These are phyloP conservation scores for Solanum paucissectum DNA, from an alignment of 257 asterid species.

Conservation along the genomic window DNA sequence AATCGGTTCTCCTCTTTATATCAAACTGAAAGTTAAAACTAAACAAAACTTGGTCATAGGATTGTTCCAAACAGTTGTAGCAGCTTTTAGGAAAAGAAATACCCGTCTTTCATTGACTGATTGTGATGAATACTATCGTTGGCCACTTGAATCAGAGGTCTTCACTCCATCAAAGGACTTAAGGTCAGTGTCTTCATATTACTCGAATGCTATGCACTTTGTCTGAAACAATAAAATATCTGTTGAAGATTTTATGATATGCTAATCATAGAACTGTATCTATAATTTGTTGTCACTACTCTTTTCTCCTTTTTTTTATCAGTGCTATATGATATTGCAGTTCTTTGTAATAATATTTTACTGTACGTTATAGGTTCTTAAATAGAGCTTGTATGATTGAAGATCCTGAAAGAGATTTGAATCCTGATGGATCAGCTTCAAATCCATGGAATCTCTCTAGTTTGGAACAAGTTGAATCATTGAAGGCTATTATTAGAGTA, in stretches of 20 bases:
- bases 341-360: background rate
- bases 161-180: background rate
- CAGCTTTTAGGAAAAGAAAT: slow-evolving; percentile 10
- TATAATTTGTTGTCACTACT: background rate
- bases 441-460: background rate
- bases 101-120: background rate
- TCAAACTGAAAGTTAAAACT: background rate
- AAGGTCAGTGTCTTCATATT: background rate
- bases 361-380: background rate
- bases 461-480: slow-evolving; percentile 11
- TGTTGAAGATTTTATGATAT: background rate
- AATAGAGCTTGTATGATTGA: slow-evolving; percentile 7
- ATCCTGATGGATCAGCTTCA: slow-evolving; percentile 6
- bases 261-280: background rate
- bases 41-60: slow-evolving; percentile 3
- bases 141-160: background rate
- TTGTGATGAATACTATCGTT: background rate
- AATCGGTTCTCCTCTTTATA: slow-evolving; percentile 3
- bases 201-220: too few relatives aligned
- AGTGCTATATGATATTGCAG: background rate
- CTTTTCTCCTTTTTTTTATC: background rate
- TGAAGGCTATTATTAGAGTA: slow-evolving; percentile 1
- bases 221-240: too few relatives aligned
- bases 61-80: slow-evolving; percentile 8
- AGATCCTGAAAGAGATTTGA: slow-evolving; percentile 6